These are phyloP conservation scores for Decorospora gaudefroyi DNA, from an alignment of 2,329 filamentous ascomycete species.

Conservation along the genomic window DNA sequence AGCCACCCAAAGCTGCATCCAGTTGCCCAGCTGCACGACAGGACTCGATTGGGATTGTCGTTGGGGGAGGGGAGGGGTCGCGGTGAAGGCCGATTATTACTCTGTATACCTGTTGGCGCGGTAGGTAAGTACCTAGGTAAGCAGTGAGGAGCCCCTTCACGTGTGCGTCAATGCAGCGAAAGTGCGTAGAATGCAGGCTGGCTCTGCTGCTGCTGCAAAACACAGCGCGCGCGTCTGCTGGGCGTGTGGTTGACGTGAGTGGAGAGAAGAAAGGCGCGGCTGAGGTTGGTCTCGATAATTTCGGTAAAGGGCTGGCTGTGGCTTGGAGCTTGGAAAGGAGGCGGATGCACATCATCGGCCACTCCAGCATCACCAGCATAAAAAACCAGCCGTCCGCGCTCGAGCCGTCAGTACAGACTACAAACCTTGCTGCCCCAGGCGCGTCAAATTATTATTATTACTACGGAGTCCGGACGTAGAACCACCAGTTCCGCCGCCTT, in stretches of 20 bases:
- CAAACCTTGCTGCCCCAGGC: too few relatives aligned
- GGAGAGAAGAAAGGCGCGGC: conserved; percentile 39
- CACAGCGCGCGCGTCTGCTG: conserved; percentile 19
- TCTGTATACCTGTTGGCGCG: too few relatives aligned
- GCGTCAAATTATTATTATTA: conserved; percentile 19
- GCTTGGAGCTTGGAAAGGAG: conserved; percentile 23
- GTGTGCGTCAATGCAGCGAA: conserved; percentile 16
- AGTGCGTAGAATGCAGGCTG: background rate
- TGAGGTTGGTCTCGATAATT: conserved; percentile 25
- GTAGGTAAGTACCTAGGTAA: too few relatives aligned
- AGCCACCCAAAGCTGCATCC: conserved; percentile 12
- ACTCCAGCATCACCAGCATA: conserved; percentile 18
- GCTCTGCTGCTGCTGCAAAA: background rate
- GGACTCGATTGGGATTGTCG: conserved; percentile 4
- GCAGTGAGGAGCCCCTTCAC: conserved; percentile 27
- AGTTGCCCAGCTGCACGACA: conserved; percentile 10
- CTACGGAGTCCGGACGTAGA: too few relatives aligned
- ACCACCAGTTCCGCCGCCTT: conserved; percentile 5
- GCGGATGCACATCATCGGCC: conserved; percentile 26
- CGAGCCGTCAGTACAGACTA: too few relatives aligned
- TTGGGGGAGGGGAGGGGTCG: conserved; percentile 8
- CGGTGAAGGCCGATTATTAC: conserved; percentile 3
- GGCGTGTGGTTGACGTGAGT: conserved; percentile 35
- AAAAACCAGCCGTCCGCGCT: conserved; percentile 10
- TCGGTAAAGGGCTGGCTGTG: conserved; percentile 21